These are phyloP conservation scores for Monosporascus sp. DNA, from an alignment of 2,329 filamentous ascomycete genomes.

Conservation along the genomic window DNA sequence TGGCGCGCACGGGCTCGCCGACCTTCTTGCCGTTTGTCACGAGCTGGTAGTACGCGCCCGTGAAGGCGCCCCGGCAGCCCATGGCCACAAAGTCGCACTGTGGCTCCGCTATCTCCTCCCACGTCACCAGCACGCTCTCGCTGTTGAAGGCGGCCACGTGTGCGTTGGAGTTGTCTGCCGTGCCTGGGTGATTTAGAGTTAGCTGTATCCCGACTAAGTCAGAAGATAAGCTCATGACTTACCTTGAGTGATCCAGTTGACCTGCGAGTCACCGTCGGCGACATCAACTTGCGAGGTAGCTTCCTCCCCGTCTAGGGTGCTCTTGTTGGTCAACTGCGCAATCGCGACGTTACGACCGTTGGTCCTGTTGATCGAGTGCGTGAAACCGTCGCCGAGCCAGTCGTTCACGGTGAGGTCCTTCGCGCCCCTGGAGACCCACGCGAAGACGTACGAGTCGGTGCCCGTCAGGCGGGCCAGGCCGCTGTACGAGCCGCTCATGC, in stretches of 20 bases:
- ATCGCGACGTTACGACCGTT: slow-evolving; percentile 56
- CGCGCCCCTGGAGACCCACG: slow-evolving; percentile 57
- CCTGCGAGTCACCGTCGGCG: slow-evolving; percentile 48
- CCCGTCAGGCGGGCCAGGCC: slow-evolving; percentile 47
- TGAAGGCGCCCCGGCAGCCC: slow-evolving; percentile 53
- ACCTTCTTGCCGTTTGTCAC: slow-evolving; percentile 47
- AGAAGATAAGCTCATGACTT: slow-evolving; percentile 17
- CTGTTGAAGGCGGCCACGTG: slow-evolving; percentile 42
- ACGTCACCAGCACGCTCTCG: slow-evolving; percentile 46
- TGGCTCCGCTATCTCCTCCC: slow-evolving; percentile 55
- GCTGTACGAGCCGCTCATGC: slow-evolving; percentile 59
- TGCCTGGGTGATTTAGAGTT: slow-evolving; percentile 41
- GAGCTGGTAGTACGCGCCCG: slow-evolving; percentile 55
- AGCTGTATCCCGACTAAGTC: slow-evolving; percentile 48
- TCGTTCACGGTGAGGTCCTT: slow-evolving; percentile 46
- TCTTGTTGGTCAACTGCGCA: slow-evolving; percentile 51
- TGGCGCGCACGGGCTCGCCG: slow-evolving; percentile 43
- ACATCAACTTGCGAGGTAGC: slow-evolving; percentile 49
- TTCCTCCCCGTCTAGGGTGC: slow-evolving; percentile 46
- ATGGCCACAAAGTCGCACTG: slow-evolving; percentile 51
- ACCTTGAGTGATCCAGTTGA: slow-evolving; percentile 51
- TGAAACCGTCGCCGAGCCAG: slow-evolving; percentile 55
- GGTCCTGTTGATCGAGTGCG: slow-evolving; percentile 44
- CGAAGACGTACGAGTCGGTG: slow-evolving; percentile 51
- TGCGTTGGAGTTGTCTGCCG: slow-evolving; percentile 45